Conservation (phyloP, 176 grass and related monocot genomes). For the Triticum turgidum region DNA sequence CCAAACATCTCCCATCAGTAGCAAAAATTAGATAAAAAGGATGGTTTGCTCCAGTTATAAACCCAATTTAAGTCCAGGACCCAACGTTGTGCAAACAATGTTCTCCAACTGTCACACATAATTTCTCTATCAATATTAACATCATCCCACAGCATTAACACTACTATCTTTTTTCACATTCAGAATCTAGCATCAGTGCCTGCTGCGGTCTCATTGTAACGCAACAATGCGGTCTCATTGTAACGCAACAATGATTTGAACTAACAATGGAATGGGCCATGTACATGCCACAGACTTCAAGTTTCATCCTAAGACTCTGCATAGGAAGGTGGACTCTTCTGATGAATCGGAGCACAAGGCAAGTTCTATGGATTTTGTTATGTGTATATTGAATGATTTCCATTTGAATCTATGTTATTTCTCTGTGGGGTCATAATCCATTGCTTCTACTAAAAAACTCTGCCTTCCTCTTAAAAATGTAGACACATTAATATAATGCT, state of each 20-base stretch:
- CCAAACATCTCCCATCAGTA: neutral
- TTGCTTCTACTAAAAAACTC: slow-evolving; percentile 3
- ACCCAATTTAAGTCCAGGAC: neutral
- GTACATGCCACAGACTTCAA: slow-evolving; percentile 89
- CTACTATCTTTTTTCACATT: no score
- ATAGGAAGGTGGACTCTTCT: slow-evolving; percentile 37
- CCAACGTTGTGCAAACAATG: neutral
- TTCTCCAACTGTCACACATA: neutral
- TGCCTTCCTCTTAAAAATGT: slow-evolving; percentile 22
- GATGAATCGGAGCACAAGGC: slow-evolving; percentile 37
- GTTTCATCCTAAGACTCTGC: slow-evolving; percentile 47
- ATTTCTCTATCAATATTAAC: neutral
- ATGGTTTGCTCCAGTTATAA: neutral
- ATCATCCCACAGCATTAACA: neutral
- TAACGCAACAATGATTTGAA: neutral
- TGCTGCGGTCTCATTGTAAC: neutral
- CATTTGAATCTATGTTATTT: slow-evolving; percentile 26
- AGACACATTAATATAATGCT: slow-evolving; percentile 66
- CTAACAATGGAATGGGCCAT: slow-evolving; percentile 75
- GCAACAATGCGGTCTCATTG: neutral
- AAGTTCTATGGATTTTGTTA: neutral
- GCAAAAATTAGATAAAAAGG: neutral
- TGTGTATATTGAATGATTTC: neutral
- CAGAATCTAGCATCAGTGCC: neutral
- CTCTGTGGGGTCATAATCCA: slow-evolving; percentile 6